phyloP scores from a whole-genome alignment of 768 basidiomycete species.

The Candolleomyces aberdarensis region DNA sequence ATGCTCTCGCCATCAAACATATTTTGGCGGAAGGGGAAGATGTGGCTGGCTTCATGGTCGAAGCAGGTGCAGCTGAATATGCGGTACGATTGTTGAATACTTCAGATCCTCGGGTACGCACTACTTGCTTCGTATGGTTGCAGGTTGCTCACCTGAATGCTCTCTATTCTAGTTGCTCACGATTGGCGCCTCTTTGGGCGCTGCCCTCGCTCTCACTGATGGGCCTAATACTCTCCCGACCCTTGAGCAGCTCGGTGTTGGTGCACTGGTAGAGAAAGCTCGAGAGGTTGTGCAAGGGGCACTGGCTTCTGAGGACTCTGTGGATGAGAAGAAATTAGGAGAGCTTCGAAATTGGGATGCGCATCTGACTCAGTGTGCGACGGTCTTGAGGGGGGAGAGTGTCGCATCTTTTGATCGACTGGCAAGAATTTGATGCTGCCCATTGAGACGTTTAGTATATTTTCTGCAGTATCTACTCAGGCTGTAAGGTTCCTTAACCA shows the following conservation, averaged over 20 bases:
- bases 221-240: slow-evolving; percentile 2
- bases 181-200: background rate
- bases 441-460: too few species aligned
- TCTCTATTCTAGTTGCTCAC: background rate
- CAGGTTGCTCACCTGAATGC: background rate
- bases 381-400: too few species aligned
- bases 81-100: background rate
- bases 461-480: too few species aligned
- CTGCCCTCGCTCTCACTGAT: background rate
- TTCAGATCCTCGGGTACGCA: background rate
- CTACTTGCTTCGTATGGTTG: background rate
- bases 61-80: background rate
- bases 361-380: too few species aligned
- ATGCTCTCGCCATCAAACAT: background rate
- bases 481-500: too few species aligned
- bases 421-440: too few species aligned
- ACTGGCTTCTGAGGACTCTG: too few species aligned
- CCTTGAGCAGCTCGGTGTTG: background rate
- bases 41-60: background rate
- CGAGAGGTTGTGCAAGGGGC: too few species aligned
- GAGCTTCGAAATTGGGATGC: too few species aligned
- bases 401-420: too few species aligned
- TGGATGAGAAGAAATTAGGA: too few species aligned
- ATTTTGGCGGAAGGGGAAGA: background rate
- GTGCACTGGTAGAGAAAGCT: too few species aligned